Conservation (phyloP, 2,329 filamentous ascomycete genomes). For the Pyrenophora graminea region DNA sequence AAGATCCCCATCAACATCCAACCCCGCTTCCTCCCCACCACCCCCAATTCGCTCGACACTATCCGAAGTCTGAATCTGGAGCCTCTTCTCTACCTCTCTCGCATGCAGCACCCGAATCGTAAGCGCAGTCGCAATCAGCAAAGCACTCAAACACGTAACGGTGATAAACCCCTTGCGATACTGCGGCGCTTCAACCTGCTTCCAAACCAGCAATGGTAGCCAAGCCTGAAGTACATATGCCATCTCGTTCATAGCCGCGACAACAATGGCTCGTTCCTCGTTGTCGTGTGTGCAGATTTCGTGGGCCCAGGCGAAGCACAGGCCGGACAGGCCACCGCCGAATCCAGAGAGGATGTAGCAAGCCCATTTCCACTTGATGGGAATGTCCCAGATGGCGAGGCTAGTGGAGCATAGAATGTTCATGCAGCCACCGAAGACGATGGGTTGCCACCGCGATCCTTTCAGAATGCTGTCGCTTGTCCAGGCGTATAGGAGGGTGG, state of each 20-base stretch:
- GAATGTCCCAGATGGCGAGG: conserved; percentile 16
- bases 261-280: conserved; percentile 69
- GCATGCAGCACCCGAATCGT: conserved; percentile 51
- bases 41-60: neutral
- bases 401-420: conserved; percentile 25
- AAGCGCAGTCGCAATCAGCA: conserved; percentile 58
- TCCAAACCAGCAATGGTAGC: conserved; percentile 69
- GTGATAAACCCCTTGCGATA: conserved; percentile 67
- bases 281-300: conserved; percentile 62
- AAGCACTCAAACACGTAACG: conserved; percentile 22
- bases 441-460: conserved; percentile 25
- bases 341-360: conserved; percentile 62
- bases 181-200: conserved; percentile 63
- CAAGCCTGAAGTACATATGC: conserved; percentile 72
- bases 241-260: conserved; percentile 70
- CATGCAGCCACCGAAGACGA: conserved; percentile 25
- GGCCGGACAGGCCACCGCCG: conserved; percentile 53
- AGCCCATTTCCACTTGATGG: conserved; percentile 63
- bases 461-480: conserved; percentile 23
- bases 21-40: neutral
- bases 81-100: conserved; percentile 40
- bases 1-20: neutral
- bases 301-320: conserved; percentile 60
- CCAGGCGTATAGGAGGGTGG: conserved; percentile 25
- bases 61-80: neutral